Conservation (phyloP, 228 moss, liverwort and hornwort species). For the Sphagnum fallax region DNA sequence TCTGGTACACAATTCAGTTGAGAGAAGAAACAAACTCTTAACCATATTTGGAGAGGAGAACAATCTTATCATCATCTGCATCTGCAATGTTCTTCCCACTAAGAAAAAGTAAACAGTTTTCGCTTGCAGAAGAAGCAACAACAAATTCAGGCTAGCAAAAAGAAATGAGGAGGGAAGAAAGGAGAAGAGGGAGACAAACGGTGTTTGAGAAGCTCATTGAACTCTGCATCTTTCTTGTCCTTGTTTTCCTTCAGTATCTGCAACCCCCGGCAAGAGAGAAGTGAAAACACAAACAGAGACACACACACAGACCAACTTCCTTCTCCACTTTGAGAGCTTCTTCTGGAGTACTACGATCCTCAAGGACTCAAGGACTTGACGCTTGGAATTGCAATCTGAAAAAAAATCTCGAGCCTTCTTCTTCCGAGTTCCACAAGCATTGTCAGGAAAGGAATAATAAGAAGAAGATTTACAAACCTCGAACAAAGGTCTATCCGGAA, state of each 20-base stretch:
- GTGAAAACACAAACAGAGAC: neutral
- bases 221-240: constrained; percentile 92
- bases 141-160: too few relatives aligned
- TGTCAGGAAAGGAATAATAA: neutral
- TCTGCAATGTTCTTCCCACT: too few relatives aligned
- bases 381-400: neutral
- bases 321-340: neutral
- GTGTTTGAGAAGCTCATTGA: constrained; percentile 93
- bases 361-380: neutral
- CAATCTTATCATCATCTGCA: too few relatives aligned
- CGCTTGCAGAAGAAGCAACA: too few relatives aligned
- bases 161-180: neutral
- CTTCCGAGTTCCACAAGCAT: too few relatives aligned
- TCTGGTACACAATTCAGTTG: too few relatives aligned
- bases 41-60: too few relatives aligned
- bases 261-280: neutral
- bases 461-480: constrained; percentile 35
- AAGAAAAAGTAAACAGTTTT: too few relatives aligned
- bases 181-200: constrained; percentile 29
- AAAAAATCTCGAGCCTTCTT: too few relatives aligned
- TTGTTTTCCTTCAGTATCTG: constrained; percentile 96
- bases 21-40: too few relatives aligned
- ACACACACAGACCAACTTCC: too few relatives aligned
- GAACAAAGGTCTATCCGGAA: constrained; percentile 71
- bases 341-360: neutral